phyloP scores from a whole-genome alignment of 129 eudicot genomes.

The Logfia minima region DNA sequence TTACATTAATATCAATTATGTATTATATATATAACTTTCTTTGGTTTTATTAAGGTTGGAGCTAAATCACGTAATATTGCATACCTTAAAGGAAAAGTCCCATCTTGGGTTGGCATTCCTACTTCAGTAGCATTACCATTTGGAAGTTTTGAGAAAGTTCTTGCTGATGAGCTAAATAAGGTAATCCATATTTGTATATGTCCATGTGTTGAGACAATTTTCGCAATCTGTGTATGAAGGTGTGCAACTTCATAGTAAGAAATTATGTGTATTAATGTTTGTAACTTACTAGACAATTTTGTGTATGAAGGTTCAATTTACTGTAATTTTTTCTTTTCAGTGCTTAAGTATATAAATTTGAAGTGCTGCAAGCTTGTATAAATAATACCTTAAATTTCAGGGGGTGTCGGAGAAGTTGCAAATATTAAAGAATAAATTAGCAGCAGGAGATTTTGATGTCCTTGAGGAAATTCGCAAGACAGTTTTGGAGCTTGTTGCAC shows the following conservation, averaged over 20 bases:
- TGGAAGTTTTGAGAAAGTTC: conserved; percentile 85
- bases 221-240: conserved; percentile 16
- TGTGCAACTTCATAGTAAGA: neutral
- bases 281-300: neutral
- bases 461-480: conserved; percentile 83
- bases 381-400: conserved; percentile 41
- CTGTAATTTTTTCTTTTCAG: neutral
- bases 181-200: conserved; percentile 36
- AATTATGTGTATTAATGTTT: conserved; percentile 10
- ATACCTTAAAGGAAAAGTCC: conserved; percentile 85
- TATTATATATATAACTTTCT: conserved; percentile 4
- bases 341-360: too few species aligned
- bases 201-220: neutral
- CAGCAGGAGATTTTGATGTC: conserved; percentile 50
- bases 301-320: conserved; percentile 10
- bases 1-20: neutral
- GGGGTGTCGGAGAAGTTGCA: conserved; percentile 65
- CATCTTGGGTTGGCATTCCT: conserved; percentile 91
- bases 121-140: conserved; percentile 95
- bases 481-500: conserved; percentile 73
- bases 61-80: conserved; percentile 97
- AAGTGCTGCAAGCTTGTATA: neutral
- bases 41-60: conserved; percentile 64
- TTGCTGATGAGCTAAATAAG: conserved; percentile 71
- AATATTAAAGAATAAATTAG: conserved; percentile 60